Evolutionary conservation across 495 filamentous ascomycete genomes (phyloP).

Genomic region (Neurospora sp.): DNA sequence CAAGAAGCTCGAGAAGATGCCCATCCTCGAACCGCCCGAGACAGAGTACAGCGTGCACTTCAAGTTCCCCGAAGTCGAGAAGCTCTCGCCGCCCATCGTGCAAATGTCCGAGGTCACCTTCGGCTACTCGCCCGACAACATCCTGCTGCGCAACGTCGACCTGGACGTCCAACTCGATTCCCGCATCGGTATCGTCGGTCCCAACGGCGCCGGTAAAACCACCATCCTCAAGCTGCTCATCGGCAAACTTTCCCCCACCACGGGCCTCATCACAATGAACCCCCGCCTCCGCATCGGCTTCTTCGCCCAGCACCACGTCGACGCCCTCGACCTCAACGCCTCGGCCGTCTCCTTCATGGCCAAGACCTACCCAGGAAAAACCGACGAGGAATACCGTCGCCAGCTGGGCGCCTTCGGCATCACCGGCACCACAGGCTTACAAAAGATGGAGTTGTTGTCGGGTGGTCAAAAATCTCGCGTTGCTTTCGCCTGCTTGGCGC

Average conservation of each 20-base stretch:
- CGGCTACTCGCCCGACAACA: constrained; percentile 73
- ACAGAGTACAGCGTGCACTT: constrained; percentile 94
- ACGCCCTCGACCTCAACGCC: constrained; percentile 81
- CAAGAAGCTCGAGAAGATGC: constrained; percentile 98
- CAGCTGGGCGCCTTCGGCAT: constrained; percentile 97
- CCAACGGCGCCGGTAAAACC: constrained; percentile 97
- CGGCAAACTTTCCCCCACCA: constrained; percentile 66
- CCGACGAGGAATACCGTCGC: constrained; percentile 93
- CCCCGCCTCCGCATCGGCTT: constrained; percentile 83
- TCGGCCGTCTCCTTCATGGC: constrained; percentile 94
- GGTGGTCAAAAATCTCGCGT: constrained; percentile 98
- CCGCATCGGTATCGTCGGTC: constrained; percentile 94
- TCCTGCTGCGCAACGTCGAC: constrained; percentile 77
- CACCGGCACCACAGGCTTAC: constrained; percentile 91
- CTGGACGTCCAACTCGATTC: constrained; percentile 97
- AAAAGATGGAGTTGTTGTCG: constrained; percentile 90
- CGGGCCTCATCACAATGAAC: constrained; percentile 77
- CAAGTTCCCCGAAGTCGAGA: constrained; percentile 96
- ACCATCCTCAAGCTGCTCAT: constrained; percentile 92
- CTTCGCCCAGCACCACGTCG: constrained; percentile 98
- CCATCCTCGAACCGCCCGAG: constrained; percentile 81
- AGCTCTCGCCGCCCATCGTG: constrained; percentile 92
- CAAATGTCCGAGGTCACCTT: constrained; percentile 93
- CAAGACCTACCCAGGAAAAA: constrained; percentile 77
- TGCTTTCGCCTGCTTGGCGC: constrained; percentile 86